These are phyloP conservation scores for Phytophthora brassicae DNA, from an alignment of 352 stramenopile genomes.

Conservation along the genomic window DNA sequence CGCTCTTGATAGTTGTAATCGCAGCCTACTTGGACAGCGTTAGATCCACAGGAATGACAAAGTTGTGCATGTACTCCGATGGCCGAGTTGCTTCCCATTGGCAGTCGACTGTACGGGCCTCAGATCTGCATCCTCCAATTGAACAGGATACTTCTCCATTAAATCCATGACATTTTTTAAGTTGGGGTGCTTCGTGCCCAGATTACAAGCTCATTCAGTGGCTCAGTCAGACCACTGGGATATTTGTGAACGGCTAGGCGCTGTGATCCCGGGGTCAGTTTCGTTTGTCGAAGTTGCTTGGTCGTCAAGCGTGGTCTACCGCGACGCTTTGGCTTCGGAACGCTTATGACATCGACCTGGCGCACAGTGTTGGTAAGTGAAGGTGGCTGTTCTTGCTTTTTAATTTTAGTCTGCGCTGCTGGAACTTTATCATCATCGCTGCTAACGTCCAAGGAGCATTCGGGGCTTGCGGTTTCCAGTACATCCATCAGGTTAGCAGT, in stretches of 20 bases:
- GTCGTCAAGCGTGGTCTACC: neutral
- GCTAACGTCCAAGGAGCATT: neutral
- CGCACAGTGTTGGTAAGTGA: neutral
- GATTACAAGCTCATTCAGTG: no score
- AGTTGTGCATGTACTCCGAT: neutral
- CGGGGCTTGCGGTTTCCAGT: neutral
- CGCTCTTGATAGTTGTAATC: neutral
- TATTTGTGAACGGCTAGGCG: neutral
- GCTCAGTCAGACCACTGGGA: no score
- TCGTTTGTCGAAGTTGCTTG: neutral
- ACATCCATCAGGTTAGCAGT: neutral
- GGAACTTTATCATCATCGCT: neutral
- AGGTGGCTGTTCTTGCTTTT: no score
- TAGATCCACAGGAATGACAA: conserved; percentile 7
- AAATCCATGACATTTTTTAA: conserved; percentile 7
- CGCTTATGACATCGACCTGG: neutral
- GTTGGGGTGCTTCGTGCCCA: neutral
- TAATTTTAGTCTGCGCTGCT: no score
- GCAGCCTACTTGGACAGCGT: neutral
- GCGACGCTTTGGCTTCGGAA: neutral
- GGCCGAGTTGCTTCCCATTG: neutral
- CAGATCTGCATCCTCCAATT: conserved; percentile 7
- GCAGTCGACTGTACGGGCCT: neutral
- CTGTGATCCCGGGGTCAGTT: neutral
- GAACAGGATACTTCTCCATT: conserved; percentile 4